Evolutionary conservation across 2,329 filamentous ascomycete genomes (phyloP).

Genomic region (Colletotrichum horii): DNA sequence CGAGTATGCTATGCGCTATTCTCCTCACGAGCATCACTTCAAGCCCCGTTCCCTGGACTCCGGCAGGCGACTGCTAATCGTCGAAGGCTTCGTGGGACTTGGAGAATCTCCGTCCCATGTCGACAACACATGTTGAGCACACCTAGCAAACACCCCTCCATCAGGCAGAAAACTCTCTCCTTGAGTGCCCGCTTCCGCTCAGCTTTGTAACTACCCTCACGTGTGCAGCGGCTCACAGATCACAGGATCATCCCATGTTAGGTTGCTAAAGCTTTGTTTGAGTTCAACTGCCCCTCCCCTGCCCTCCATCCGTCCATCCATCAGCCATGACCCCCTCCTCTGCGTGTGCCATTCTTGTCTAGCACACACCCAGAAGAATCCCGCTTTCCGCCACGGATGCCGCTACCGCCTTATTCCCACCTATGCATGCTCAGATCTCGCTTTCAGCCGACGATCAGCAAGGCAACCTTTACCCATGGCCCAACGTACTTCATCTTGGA

Average conservation of each 20-base stretch:
- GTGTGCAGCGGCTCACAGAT: slow-evolving; percentile 12
- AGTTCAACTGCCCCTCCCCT: not conserved
- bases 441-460: not conserved
- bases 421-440: not conserved
- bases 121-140: not conserved
- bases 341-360: not conserved
- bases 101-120: slow-evolving; percentile 4
- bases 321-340: not conserved
- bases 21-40: not conserved
- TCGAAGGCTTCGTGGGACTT: not conserved
- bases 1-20: not conserved
- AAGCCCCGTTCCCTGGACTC: not conserved
- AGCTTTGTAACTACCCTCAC: not conserved
- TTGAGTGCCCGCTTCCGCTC: not conserved
- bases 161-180: not conserved
- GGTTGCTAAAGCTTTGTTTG: not conserved
- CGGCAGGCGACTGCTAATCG: not conserved
- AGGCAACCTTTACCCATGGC: not conserved
- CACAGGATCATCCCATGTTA: slow-evolving; percentile 18
- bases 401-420: not conserved
- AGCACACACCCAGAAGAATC: not conserved
- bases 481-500: not conserved
- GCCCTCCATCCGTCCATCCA: not conserved
- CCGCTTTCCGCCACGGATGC: not conserved
- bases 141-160: not conserved